A percentile compares a stretch with the other conserved stretches of the same genome.
Conservation (phyloP, 2,329 filamentous ascomycete genomes). For the Ophiostoma australiae region DNA sequence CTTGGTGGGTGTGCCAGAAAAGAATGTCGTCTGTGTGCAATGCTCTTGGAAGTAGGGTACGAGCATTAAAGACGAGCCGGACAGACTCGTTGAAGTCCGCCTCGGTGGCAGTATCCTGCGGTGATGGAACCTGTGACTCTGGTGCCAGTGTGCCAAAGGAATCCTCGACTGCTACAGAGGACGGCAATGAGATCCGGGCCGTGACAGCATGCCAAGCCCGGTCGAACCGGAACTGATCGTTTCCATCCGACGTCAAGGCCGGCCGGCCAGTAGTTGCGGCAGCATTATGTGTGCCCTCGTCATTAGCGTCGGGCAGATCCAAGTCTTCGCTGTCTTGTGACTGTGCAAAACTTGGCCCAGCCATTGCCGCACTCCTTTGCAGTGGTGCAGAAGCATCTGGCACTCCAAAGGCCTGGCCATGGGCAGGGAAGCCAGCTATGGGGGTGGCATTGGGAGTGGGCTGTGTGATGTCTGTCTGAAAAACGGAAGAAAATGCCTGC, state of each 20-base stretch:
- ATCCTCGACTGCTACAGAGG: slow-evolving; percentile 51
- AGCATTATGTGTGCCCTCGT: not conserved
- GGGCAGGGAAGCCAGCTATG: slow-evolving; percentile 37
- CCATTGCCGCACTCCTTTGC: not conserved
- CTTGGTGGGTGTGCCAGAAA: slow-evolving; percentile 57
- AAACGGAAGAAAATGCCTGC: slow-evolving; percentile 52
- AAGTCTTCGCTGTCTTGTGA: slow-evolving; percentile 26
- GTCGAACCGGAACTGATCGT: slow-evolving; percentile 55
- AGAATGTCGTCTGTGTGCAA: slow-evolving; percentile 52
- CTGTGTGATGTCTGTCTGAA: slow-evolving; percentile 48
- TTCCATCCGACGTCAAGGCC: slow-evolving; percentile 20
- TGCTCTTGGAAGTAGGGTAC: slow-evolving; percentile 44
- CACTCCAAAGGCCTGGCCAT: slow-evolving; percentile 46
- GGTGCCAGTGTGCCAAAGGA: slow-evolving; percentile 47
- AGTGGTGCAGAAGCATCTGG: slow-evolving; percentile 26
- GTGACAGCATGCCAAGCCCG: slow-evolving; percentile 60
- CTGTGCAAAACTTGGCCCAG: not conserved
- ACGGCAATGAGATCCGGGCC: slow-evolving; percentile 51
- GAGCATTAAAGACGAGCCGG: slow-evolving; percentile 48
- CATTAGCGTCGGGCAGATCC: slow-evolving; percentile 24
- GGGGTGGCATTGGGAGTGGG: slow-evolving; percentile 44
- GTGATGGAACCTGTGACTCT: slow-evolving; percentile 31
- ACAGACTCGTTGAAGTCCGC: slow-evolving; percentile 49
- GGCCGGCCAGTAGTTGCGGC: not conserved
- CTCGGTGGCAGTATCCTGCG: slow-evolving; percentile 1